A percentile compares a stretch with the other conserved stretches of the same genome.
These are phyloP conservation scores for Oidium heveae DNA, from an alignment of 2,329 filamentous ascomycete species.

Conservation along the genomic window DNA sequence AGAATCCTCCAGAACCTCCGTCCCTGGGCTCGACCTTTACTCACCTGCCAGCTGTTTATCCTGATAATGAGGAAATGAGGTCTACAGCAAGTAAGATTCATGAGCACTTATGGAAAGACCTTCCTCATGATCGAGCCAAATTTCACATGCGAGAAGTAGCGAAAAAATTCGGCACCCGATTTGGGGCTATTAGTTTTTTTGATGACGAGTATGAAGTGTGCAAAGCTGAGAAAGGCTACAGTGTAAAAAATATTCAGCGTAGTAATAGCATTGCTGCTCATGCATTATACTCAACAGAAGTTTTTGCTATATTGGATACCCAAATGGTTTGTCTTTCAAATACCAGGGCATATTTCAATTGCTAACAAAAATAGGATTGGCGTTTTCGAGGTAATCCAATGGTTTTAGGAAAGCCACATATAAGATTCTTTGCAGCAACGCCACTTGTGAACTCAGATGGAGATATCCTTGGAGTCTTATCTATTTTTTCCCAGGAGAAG, in stretches of 20 bases:
- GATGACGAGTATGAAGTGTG: conserved; percentile 13
- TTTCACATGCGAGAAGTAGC: conserved; percentile 8
- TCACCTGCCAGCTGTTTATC: conserved; percentile 12
- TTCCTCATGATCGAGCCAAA: conserved; percentile 6
- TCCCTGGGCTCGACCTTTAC: conserved; percentile 7
- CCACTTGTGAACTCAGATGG: neutral
- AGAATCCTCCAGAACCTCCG: conserved; percentile 14
- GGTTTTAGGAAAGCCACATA: neutral
- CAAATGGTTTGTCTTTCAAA: neutral
- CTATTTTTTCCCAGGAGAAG: neutral
- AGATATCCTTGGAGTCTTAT: neutral
- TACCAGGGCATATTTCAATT: neutral
- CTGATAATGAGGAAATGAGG: conserved; percentile 11
- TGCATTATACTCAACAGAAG: conserved; percentile 14
- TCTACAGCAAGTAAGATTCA: conserved; percentile 6
- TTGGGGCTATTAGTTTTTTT: conserved; percentile 15
- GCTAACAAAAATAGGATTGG: neutral
- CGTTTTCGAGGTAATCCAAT: conserved; percentile 1
- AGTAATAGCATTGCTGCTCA: conserved; percentile 15
- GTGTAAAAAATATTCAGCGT: conserved; percentile 9
- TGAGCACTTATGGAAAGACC: conserved; percentile 8
- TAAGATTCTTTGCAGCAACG: neutral
- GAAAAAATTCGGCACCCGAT: conserved; percentile 10
- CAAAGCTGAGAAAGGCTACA: conserved; percentile 12
- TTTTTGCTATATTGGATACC: conserved; percentile 15